These are phyloP conservation scores for Diaporthe nobilis DNA, from an alignment of 2,329 filamentous ascomycete genomes.

Conservation along the genomic window DNA sequence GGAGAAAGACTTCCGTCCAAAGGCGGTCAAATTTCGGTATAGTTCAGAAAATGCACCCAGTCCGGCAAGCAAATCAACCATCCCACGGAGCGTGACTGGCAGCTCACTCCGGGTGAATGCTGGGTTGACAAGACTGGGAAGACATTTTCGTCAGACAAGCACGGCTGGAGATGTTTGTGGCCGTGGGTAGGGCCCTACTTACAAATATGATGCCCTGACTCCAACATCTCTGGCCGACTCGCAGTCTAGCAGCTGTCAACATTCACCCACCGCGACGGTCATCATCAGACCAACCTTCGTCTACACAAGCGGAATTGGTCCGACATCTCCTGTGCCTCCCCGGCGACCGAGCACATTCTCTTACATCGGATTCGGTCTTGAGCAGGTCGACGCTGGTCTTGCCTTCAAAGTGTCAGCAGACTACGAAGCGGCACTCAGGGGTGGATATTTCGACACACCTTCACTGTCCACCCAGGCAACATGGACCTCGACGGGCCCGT, in stretches of 20 bases:
- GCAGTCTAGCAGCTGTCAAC: background rate
- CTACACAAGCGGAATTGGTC: background rate
- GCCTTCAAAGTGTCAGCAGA: background rate
- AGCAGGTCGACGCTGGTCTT: background rate
- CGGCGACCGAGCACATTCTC: background rate
- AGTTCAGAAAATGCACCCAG: background rate
- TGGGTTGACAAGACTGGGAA: background rate
- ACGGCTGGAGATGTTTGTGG: background rate
- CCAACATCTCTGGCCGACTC: background rate
- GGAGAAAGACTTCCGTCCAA: background rate
- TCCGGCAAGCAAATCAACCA: background rate
- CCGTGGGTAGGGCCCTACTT: background rate
- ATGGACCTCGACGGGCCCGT: background rate
- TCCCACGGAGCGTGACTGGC: slow-evolving; percentile 5
- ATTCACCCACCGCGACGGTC: background rate
- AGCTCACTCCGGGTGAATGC: background rate
- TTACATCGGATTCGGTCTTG: background rate
- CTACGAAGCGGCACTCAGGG: background rate
- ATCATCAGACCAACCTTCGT: background rate
- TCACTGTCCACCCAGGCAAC: slow-evolving; percentile 1
- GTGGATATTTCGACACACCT: background rate
- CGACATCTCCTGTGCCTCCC: background rate
- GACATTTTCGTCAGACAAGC: background rate
- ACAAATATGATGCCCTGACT: background rate
- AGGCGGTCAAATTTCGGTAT: background rate